Evolutionary conservation across 2,329 filamentous ascomycete species (phyloP).

Genomic region (Podosphaera xanthii): DNA sequence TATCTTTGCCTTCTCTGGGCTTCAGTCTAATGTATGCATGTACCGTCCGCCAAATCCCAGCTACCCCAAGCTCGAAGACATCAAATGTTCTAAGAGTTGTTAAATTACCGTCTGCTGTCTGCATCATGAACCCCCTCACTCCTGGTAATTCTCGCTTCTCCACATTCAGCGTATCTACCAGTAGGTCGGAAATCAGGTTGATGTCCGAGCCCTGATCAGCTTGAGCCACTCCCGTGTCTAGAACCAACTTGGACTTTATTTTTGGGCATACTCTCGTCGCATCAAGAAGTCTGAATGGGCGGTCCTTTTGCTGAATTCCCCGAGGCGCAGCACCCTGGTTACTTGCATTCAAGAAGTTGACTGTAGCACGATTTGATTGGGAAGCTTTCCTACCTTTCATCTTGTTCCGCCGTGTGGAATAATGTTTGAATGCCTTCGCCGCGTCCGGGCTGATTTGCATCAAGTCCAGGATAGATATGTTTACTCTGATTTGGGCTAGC

Average conservation of each 20-base stretch:
- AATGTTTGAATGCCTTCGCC: neutral
- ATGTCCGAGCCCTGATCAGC: neutral
- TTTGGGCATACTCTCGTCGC: neutral
- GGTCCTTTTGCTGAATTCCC: neutral
- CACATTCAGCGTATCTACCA: neutral
- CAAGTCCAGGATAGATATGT: neutral
- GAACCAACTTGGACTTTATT: neutral
- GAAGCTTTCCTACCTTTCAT: neutral
- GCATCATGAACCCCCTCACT: neutral
- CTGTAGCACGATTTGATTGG: neutral
- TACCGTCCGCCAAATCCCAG: neutral
- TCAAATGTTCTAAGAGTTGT: neutral
- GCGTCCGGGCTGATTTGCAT: neutral
- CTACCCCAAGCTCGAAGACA: neutral
- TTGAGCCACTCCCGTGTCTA: neutral
- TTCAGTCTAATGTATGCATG: neutral
- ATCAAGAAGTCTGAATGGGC: neutral
- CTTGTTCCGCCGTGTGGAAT: neutral
- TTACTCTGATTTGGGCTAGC: neutral
- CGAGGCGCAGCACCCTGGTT: neutral
- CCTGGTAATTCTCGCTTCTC: neutral
- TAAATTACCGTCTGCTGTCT: neutral
- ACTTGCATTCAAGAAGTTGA: neutral
- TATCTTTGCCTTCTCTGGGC: neutral
- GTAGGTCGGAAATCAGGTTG: neutral